phyloP scores from a whole-genome alignment of 495 filamentous ascomycete species.

The Pyronema omphalodes region DNA sequence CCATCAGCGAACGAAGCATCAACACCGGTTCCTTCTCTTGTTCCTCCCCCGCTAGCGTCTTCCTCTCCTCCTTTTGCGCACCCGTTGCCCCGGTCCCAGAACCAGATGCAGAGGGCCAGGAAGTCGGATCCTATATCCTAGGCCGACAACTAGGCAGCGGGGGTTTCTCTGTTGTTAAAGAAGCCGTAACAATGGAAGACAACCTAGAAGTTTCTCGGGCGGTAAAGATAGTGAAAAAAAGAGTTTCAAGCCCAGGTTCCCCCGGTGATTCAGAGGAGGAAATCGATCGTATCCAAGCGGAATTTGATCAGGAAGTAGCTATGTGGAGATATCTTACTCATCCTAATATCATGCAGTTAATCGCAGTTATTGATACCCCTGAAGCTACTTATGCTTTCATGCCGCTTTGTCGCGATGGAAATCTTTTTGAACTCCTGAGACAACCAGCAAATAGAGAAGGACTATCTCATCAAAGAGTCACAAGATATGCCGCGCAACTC shows the following conservation, averaged over 20 bases:
- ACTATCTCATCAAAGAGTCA: slow-evolving; percentile 34
- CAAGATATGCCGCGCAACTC: slow-evolving; percentile 48
- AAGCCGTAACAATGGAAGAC: slow-evolving; percentile 48
- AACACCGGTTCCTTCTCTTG: neutral
- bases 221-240: slow-evolving; percentile 57
- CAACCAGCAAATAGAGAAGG: slow-evolving; percentile 34
- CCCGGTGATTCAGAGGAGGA: slow-evolving; percentile 37
- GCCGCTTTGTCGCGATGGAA: slow-evolving; percentile 46
- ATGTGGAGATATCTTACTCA: slow-evolving; percentile 55
- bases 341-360: slow-evolving; percentile 43
- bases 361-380: slow-evolving; percentile 50
- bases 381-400: slow-evolving; percentile 63
- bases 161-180: slow-evolving; percentile 54
- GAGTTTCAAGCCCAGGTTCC: slow-evolving; percentile 27
- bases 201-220: slow-evolving; percentile 36
- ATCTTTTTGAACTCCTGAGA: slow-evolving; percentile 49
- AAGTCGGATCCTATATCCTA: slow-evolving; percentile 54
- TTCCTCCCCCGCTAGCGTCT: slow-evolving; percentile 3
- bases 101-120: slow-evolving; percentile 46
- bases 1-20: neutral
- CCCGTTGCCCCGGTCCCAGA: neutral
- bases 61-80: neutral
- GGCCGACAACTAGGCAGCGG: slow-evolving; percentile 52
- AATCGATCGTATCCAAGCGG: slow-evolving; percentile 50
- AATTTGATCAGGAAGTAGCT: slow-evolving; percentile 56